Evolutionary conservation across 176 grass and related monocot species (phyloP).

Genomic region (Musa acuminata): DNA sequence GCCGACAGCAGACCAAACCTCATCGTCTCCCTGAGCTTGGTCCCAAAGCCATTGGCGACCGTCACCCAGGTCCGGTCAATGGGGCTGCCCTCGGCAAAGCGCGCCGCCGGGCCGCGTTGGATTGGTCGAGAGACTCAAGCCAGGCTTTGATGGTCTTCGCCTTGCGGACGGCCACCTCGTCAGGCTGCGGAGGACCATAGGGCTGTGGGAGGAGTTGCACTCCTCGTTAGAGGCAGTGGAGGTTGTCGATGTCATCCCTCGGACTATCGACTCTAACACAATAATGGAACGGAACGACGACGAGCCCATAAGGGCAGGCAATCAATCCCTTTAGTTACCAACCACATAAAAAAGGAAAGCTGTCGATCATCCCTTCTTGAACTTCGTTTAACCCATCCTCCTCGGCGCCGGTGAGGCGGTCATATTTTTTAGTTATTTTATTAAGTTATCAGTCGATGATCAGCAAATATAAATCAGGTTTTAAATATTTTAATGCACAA

Average conservation of each 20-base stretch:
- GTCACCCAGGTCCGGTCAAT: conserved; percentile 29
- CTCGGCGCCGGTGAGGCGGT: too few species aligned
- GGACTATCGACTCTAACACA: background rate
- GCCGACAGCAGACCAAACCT: conserved; percentile 15
- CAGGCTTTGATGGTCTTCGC: conserved; percentile 32
- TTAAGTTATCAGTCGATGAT: too few species aligned
- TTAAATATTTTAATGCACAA: too few species aligned
- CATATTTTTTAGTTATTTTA: too few species aligned
- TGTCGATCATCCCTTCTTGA: too few species aligned
- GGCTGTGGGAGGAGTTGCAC: conserved; percentile 21
- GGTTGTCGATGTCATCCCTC: conserved; percentile 20
- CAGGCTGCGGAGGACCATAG: conserved; percentile 25
- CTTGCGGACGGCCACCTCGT: conserved; percentile 30
- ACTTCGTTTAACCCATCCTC: too few species aligned
- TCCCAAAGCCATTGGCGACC: conserved; percentile 28
- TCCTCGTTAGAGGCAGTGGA: conserved; percentile 26
- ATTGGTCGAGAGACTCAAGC: conserved; percentile 25
- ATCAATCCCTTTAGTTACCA: too few species aligned
- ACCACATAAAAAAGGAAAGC: too few species aligned
- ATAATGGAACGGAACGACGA: too few species aligned
- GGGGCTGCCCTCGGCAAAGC: conserved; percentile 28
- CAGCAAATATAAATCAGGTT: too few species aligned
- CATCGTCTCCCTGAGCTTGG: conserved; percentile 35
- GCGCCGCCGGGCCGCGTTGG: conserved; percentile 20
- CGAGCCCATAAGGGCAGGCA: too few species aligned